Percentiles rank a stretch among this genome's conserved stretches.
phyloP scores from a whole-genome alignment of 2,329 filamentous ascomycete genomes.

The Diaporthe velutina region DNA sequence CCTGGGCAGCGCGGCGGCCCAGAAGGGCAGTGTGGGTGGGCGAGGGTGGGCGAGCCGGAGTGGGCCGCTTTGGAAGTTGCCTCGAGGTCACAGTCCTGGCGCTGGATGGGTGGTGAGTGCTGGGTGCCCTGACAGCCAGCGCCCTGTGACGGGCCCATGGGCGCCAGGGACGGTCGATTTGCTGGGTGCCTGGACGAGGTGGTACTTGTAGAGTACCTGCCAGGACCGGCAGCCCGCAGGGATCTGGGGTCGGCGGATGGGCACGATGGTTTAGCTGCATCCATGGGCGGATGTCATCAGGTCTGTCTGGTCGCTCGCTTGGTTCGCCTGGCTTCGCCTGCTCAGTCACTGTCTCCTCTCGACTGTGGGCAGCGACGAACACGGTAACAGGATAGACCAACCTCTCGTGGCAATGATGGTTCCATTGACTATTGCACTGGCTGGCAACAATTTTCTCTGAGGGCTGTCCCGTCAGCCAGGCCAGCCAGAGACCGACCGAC shows the following conservation, averaged over 20 bases:
- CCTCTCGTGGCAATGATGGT: neutral
- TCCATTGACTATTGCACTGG: neutral
- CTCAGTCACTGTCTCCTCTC: neutral
- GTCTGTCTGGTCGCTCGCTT: constrained; percentile 15
- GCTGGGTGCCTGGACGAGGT: constrained; percentile 21
- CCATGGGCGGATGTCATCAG: constrained; percentile 31
- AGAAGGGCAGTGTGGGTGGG: constrained; percentile 26
- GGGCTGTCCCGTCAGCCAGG: neutral
- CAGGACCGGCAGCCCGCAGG: constrained; percentile 11
- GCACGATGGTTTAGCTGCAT: constrained; percentile 34
- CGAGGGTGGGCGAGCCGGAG: constrained; percentile 8
- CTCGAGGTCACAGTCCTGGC: neutral
- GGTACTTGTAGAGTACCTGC: constrained; percentile 33
- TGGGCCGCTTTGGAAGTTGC: constrained; percentile 1
- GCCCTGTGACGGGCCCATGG: constrained; percentile 25
- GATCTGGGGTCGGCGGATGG: constrained; percentile 34
- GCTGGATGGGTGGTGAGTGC: neutral
- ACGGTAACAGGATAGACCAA: neutral
- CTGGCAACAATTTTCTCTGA: neutral
- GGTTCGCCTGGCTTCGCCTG: neutral
- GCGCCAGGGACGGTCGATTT: neutral
- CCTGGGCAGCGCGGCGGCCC: constrained; percentile 27
- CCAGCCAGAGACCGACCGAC: constrained; percentile 12
- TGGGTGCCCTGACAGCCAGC: constrained; percentile 1
- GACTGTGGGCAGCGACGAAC: too few species aligned